Evolutionary conservation across 192 early-diverging fungal genomes (phyloP).

Genomic region (Rhizophagus prolifer): DNA sequence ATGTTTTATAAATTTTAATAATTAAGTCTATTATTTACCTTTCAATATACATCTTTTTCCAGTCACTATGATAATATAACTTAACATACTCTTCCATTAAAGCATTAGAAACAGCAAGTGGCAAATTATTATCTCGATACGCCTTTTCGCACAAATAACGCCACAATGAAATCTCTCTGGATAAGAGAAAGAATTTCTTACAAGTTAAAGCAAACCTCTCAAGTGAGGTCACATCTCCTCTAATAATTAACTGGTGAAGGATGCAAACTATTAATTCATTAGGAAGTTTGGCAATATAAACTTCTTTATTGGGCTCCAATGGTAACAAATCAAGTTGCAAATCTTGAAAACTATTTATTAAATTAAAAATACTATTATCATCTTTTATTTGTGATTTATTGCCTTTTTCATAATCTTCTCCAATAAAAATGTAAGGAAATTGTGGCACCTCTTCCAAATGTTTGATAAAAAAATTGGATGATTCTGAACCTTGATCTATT

Average conservation of each 20-base stretch:
- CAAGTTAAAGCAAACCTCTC: conserved; percentile 37
- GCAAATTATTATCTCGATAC: conserved; percentile 18
- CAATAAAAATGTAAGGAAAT: neutral
- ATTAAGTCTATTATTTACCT: neutral
- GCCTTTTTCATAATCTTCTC: neutral
- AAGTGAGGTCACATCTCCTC: conserved; percentile 33
- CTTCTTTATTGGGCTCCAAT: conserved; percentile 30
- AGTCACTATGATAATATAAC: conserved; percentile 33
- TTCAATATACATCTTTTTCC: conserved; percentile 46
- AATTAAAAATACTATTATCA: neutral
- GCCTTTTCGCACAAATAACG: conserved; percentile 35
- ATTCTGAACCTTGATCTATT: neutral
- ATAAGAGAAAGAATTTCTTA: conserved; percentile 40
- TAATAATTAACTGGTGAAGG: conserved; percentile 24
- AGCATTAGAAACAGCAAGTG: neutral
- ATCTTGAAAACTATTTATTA: conserved; percentile 23
- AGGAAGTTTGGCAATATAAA: conserved; percentile 40
- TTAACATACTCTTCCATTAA: conserved; percentile 26
- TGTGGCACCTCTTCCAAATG: conserved; percentile 16
- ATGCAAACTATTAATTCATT: conserved; percentile 38
- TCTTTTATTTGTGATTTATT: neutral
- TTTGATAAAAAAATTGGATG: conserved; percentile 5
- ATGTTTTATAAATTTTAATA: neutral
- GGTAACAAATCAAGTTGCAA: conserved; percentile 29
- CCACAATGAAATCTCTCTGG: conserved; percentile 37